Conservation (phyloP, 2,329 filamentous ascomycete genomes). For the Ascochyta rabiei region DNA sequence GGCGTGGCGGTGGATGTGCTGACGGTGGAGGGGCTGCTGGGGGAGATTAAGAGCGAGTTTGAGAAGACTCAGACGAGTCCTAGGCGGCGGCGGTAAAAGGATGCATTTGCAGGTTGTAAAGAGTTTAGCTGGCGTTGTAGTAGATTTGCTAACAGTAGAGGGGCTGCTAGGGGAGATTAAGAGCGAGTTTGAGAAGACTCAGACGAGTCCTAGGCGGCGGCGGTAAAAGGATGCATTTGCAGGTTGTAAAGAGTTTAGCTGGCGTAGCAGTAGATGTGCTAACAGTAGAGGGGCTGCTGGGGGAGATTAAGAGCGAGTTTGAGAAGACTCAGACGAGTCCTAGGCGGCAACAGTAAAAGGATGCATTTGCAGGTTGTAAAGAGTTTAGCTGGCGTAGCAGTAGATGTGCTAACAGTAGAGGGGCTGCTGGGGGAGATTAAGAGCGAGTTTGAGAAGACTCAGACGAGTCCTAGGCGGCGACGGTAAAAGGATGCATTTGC, state of each 20-base stretch:
- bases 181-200: slow-evolving; percentile 15
- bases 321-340: neutral
- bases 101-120: slow-evolving; percentile 13
- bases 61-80: neutral
- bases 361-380: slow-evolving; percentile 13
- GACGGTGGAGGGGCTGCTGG: slow-evolving; percentile 18
- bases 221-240: neutral
- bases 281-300: slow-evolving; percentile 18
- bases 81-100: too few species aligned
- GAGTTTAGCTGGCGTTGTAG: slow-evolving; percentile 17
- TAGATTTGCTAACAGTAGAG: slow-evolving; percentile 17
- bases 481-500: too few species aligned
- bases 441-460: slow-evolving; percentile 15
- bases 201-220: neutral
- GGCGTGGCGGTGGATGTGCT: slow-evolving; percentile 21
- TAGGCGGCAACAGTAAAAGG: too few species aligned
- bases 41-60: slow-evolving; percentile 18
- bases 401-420: slow-evolving; percentile 18
- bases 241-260: slow-evolving; percentile 19
- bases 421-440: slow-evolving; percentile 19
- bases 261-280: slow-evolving; percentile 20
- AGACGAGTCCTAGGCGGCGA: neutral
- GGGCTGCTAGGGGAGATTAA: slow-evolving; percentile 19
- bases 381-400: slow-evolving; percentile 18
- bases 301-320: slow-evolving; percentile 18